Evolutionary conservation across 768 basidiomycete species (phyloP).

Genomic region (Tulasnella sp.): DNA sequence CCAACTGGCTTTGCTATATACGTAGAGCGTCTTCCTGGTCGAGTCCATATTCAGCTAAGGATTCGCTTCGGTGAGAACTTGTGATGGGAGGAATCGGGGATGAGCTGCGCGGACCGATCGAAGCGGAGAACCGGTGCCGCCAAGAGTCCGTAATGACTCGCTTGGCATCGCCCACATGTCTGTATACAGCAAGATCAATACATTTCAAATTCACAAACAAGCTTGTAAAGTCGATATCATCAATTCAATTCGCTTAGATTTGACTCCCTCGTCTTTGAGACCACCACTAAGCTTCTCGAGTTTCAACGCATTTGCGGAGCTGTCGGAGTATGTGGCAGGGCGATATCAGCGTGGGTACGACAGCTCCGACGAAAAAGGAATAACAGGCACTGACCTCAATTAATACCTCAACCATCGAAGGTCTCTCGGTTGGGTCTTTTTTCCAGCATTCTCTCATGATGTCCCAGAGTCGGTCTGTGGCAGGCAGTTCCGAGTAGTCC

Average conservation of each 20-base stretch:
- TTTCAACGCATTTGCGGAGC: neutral
- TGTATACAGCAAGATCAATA: too few species aligned
- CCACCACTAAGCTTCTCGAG: too few species aligned
- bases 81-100: neutral
- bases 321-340: neutral
- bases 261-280: too few species aligned
- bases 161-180: too few species aligned
- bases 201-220: too few species aligned
- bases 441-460: conserved; percentile 23
- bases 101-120: neutral
- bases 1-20: neutral
- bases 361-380: neutral
- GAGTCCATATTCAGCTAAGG: neutral
- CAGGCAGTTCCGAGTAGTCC: conserved; percentile 18
- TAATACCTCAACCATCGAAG: conserved; percentile 10
- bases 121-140: too few species aligned
- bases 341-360: neutral
- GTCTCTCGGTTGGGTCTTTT: neutral
- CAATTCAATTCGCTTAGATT: too few species aligned
- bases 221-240: too few species aligned
- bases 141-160: too few species aligned
- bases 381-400: neutral
- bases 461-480: conserved; percentile 4
- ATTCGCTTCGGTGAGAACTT: too few species aligned
- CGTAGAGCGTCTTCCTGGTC: neutral